Percentiles rank a stretch among this genome's conserved stretches.
phyloP scores from a whole-genome alignment of 257 asterid species.

The Phtheirospermum japonicum region DNA sequence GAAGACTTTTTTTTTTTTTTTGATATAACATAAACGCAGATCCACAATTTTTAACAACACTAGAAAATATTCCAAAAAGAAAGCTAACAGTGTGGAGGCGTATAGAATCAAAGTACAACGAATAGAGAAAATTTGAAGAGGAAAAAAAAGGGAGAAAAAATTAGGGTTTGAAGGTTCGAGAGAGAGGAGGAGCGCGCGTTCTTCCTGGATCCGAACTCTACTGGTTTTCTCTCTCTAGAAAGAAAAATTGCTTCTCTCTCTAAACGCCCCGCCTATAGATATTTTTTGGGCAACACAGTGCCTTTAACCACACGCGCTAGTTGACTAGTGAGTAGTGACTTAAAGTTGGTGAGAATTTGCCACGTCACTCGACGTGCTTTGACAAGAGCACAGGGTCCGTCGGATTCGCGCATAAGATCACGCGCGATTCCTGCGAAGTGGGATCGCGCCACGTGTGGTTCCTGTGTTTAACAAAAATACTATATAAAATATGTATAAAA shows the following conservation, averaged over 20 bases:
- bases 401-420: not conserved
- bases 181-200: not conserved
- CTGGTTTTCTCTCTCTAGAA: constrained; percentile 47
- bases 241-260: constrained; percentile 31
- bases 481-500: too few relatives aligned
- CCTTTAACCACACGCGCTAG: constrained; percentile 37
- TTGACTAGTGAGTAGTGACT: constrained; percentile 1
- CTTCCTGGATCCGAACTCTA: constrained; percentile 26
- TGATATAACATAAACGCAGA: constrained; percentile 26
- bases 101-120: constrained; percentile 11
- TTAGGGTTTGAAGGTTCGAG: constrained; percentile 45
- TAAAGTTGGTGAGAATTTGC: constrained; percentile 34
- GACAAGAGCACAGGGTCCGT: not conserved
- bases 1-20: constrained; percentile 9
- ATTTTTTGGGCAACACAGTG: constrained; percentile 9
- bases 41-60: constrained; percentile 21
- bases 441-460: constrained; percentile 10
- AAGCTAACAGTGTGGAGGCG: constrained; percentile 14
- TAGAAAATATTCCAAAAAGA: constrained; percentile 18
- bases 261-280: constrained; percentile 24
- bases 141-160: not conserved
- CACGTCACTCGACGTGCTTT: constrained; percentile 32
- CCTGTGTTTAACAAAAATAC: too few relatives aligned
- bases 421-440: constrained; percentile 21
- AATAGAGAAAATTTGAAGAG: not conserved